These are phyloP conservation scores for Penicillium sp. DNA, from an alignment of 2,329 filamentous ascomycete genomes.

Conservation along the genomic window DNA sequence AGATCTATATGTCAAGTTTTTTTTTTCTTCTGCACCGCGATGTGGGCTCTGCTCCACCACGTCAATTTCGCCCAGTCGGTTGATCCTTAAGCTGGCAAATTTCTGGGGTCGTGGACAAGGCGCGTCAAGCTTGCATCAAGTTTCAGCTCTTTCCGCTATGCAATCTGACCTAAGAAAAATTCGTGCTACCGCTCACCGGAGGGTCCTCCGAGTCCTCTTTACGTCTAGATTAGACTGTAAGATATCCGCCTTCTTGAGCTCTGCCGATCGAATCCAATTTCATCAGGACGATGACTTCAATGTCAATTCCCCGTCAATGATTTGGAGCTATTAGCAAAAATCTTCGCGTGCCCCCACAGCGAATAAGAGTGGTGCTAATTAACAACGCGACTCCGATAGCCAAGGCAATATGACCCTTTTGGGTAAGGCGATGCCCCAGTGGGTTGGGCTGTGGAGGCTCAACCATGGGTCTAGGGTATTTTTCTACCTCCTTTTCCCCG, in stretches of 20 bases:
- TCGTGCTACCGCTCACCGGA: too few relatives aligned
- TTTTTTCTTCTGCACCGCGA: conserved; percentile 17
- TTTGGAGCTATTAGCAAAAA: conserved; percentile 12
- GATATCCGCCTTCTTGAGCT: not conserved
- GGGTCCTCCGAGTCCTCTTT: not conserved
- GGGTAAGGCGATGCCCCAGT: conserved; percentile 22
- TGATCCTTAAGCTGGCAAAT: conserved; percentile 23
- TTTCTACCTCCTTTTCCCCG: conserved; percentile 21
- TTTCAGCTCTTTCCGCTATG: not conserved
- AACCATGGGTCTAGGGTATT: conserved; percentile 33
- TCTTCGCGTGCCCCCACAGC: conserved; percentile 17
- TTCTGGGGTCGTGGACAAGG: conserved; percentile 29
- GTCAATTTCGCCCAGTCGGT: conserved; percentile 17
- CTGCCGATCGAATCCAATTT: not conserved
- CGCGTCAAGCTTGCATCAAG: conserved; percentile 20
- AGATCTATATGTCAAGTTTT: conserved; percentile 24
- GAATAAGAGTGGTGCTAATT: conserved; percentile 26
- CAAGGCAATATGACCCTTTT: conserved; percentile 31
- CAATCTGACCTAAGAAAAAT: too few relatives aligned
- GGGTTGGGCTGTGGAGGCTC: conserved; percentile 32
- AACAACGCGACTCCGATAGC: conserved; percentile 24
- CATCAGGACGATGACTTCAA: not conserved
- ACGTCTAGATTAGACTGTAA: not conserved
- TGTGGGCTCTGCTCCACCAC: conserved; percentile 24
- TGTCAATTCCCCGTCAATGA: not conserved